A percentile compares a stretch with the other conserved stretches of the same genome.
Conservation (phyloP, 2,329 filamentous ascomycete species). For the Cladosporium sp. region DNA sequence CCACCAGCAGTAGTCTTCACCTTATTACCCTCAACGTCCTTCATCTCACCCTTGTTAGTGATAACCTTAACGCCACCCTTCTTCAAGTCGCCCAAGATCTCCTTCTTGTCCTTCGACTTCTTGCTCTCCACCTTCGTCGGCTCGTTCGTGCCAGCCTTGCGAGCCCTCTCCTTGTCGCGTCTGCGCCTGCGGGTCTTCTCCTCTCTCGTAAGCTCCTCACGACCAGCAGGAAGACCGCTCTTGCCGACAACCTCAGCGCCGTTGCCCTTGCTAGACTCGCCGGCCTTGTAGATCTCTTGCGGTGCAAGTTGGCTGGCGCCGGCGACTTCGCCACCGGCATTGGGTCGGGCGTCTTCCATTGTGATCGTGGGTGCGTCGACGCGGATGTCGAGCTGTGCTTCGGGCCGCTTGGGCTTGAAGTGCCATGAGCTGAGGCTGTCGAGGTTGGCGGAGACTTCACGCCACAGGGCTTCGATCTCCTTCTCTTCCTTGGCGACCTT, state of each 20-base stretch:
- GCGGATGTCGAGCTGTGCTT: constrained; percentile 80
- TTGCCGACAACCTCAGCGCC: constrained; percentile 70
- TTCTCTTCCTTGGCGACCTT: constrained; percentile 72
- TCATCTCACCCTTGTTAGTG: constrained; percentile 82
- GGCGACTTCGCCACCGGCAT: constrained; percentile 71
- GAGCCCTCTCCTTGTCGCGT: constrained; percentile 81
- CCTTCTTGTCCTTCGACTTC: constrained; percentile 59
- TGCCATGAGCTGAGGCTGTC: constrained; percentile 92
- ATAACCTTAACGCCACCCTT: constrained; percentile 90
- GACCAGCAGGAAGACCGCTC: constrained; percentile 73
- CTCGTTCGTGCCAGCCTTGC: constrained; percentile 62
- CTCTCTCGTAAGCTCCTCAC: constrained; percentile 84
- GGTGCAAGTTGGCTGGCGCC: constrained; percentile 77
- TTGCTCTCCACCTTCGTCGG: constrained; percentile 50
- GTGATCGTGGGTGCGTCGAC: constrained; percentile 86
- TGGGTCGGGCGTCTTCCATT: constrained; percentile 94
- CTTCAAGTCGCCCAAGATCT: constrained; percentile 68
- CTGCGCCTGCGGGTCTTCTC: constrained; percentile 69
- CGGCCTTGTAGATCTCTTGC: constrained; percentile 89
- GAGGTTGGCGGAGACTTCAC: constrained; percentile 73
- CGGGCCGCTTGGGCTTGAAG: constrained; percentile 85
- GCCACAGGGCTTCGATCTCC: constrained; percentile 82
- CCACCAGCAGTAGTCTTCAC: constrained; percentile 40
- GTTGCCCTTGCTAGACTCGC: constrained; percentile 59
- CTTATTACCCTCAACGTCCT: constrained; percentile 80